Base-by-base conservation (phyloP, 1,139 yeast species). In the Pichia sp. region DNA sequence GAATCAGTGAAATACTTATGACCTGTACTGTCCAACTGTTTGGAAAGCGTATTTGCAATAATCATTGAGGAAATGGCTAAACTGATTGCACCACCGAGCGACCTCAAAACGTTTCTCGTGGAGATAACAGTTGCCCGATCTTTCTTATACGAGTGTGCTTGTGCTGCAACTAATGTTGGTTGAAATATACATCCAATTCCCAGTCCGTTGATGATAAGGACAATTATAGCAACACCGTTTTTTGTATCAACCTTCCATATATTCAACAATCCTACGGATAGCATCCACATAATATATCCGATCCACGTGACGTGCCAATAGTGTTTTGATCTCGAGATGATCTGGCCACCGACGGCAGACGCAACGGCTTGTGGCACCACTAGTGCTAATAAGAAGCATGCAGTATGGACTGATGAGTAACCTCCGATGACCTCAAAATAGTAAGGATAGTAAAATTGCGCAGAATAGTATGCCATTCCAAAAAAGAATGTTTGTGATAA, bases 91-190 rank as follows among this genome's bases (percentile, higher is more conserved):
- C 81, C 82, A 34, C 85, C 84, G 44, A 79, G 69, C 1, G 78
- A 72, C 50, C 84, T 61, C 42, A 76, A 54, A 11, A 77, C 75
- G 53, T 77, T 78, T 58, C 84, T 67, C 1, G 79, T 69, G 3
- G 81, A 71, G 10, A 78, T 77, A 10, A 77, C 78, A 12, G 78
- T 80, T 0, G 84, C 82, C 40, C 84, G 62, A 52, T 79, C 83
- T 1, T 75, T 67, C 43, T 70, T 71, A 37, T 60, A 66, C 9
- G 79, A 70, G 46, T 77, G 78, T 1, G 83, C 81, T 58, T 76
- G 80, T 2, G 72, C 73, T 1, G 83, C 83, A 9, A 78, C 73
- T 68, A 79, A 68, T 0, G 81, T 72, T 8, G 82, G 81, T 58
- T 77, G 83, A 62, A 78, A 76, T 5, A 77, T 73, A 49, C 67